These are phyloP conservation scores for Paramecium pentaurelia DNA, from an alignment of 73 alveolate genomes.

Conservation along the genomic window DNA sequence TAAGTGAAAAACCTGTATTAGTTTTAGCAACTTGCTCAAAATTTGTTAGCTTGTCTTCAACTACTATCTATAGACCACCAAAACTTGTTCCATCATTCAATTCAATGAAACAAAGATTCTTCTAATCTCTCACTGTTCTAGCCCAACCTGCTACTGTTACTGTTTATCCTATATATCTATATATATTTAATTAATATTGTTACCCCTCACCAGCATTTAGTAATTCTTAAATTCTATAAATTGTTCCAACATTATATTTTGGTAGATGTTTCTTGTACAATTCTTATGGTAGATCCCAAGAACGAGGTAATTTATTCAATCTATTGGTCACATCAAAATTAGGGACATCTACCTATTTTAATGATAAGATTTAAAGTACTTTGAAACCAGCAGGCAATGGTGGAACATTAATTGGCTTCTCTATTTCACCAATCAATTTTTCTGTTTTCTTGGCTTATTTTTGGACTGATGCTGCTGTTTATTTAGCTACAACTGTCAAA, in stretches of 20 bases:
- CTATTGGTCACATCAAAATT: slow-evolving; percentile 4
- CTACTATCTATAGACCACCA: slow-evolving; percentile 85
- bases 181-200: background rate
- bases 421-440: background rate
- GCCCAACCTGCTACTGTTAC: slow-evolving; percentile 97
- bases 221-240: slow-evolving; percentile 25
- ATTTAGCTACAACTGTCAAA: background rate
- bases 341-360: background rate
- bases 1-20: slow-evolving; percentile 37
- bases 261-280: slow-evolving; percentile 12
- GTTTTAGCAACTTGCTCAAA: slow-evolving; percentile 7
- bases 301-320: slow-evolving; percentile 34
- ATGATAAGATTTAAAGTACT: background rate
- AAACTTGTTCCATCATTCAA: slow-evolving; percentile 94
- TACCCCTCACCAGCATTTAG: slow-evolving; percentile 41
- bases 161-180: slow-evolving; percentile 69
- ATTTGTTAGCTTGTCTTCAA: slow-evolving; percentile 54
- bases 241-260: slow-evolving; percentile 48
- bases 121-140: slow-evolving; percentile 85
- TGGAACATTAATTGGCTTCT: slow-evolving; percentile 45
- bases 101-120: slow-evolving; percentile 88
- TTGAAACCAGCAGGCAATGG: slow-evolving; percentile 43
- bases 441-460: slow-evolving; percentile 21
- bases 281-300: slow-evolving; percentile 33
- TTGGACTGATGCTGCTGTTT: slow-evolving; percentile 9